Base-by-base conservation (phyloP, 2,329 filamentous ascomycete species). In the Sporothrix brunneoviolacea region DNA sequence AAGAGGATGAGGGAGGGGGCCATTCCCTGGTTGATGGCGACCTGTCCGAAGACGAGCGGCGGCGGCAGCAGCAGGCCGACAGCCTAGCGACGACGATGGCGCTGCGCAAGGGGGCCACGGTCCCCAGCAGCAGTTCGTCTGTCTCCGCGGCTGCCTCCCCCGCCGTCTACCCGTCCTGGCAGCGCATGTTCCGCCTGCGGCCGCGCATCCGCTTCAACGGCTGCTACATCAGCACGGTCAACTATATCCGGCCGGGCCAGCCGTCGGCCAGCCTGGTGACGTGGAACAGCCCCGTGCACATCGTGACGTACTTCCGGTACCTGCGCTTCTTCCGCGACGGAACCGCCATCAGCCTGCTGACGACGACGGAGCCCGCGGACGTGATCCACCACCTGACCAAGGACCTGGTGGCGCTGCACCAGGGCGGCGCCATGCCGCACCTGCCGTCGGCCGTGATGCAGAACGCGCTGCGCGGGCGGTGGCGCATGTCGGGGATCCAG, bases 241-340 rank as follows among this genome's bases (percentile, higher is more conserved):
- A 97, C 70, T 98, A 98, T 69, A 82, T 88, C 44, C 86, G 93
- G 21, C 73, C 88, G 0, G 93, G 93, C 28, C 86, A 86, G 53
- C 76, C 83, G 10, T 83, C 82, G 3, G 76, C 79, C 18, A 84
- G 83, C 56, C 83, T 82, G 49, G 70, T 85, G 16, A 84, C 86
- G 1, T 95, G 91, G 88, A 72, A 73, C 60, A 84, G 79, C 21
- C 91, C 91, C 8, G 85, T 97, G 32, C 90, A 95, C 64, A 94
- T 97, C 52, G 90, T 98, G 43, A 98, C 93, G 1, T 98, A 97
- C 70, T 98, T 95, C 70, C 88, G 93, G 52, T 98, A 97, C 68
- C 79, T 98, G 4, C 87, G 93, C 48, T 93, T 98, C 71, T 93
- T 93, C 70, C 86, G 90, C 21, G 88, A 97, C 65, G 93, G 93